Base-by-base conservation (phyloP, 2,329 filamentous ascomycete species). In the Hymenoscyphus fructigenus region DNA sequence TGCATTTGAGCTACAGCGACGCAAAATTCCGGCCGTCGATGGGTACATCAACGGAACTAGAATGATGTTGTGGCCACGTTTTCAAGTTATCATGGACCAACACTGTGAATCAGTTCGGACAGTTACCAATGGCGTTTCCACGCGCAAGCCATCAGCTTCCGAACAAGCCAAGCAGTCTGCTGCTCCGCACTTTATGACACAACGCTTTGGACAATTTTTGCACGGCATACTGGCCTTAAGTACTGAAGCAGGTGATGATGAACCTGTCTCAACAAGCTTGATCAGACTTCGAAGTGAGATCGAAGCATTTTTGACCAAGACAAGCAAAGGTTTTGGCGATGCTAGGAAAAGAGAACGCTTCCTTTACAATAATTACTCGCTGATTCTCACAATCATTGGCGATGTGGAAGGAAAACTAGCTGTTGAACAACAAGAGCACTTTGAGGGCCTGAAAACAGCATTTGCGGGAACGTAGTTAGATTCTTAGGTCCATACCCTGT, bases 61-160 rank as follows among this genome's bases (percentile, higher is more conserved):
- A 74, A 99, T 99, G 92, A 86, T 95, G 2, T 85, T 99, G 5
- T 99, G 95, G 95, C 95, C 95, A 7, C 89, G 94, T 29, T 91
- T 99, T 73, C 96, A 99, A 78, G 86, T 92, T 64, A 88, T 97
- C 71, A 96, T 99, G 88, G 93, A 97, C 75, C 85, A 89, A 63
- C 95, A 99, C 76, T 93, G 91, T 79, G 93, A 97, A 62, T 96
- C 92, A 0, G 84, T 99, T 41, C 90, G 90, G 60, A 84, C 75
- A 75, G 83, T 82, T 74, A 88, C 76, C 65, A 88, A 76, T 77
- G 80, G 73, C 64, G 84, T 82, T 74, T 82, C 75, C 9, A 79
- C 76, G 36, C 79, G 73, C 78, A 47, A 79, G 58, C 67, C 77
- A 68, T 76, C 84, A 53, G 80, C 77, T 50, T 77, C 83, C 1